A percentile compares a stretch with the other conserved stretches of the same genome.
Conservation (phyloP, 192 early-diverging fungal species). For the Podila minutissima region DNA sequence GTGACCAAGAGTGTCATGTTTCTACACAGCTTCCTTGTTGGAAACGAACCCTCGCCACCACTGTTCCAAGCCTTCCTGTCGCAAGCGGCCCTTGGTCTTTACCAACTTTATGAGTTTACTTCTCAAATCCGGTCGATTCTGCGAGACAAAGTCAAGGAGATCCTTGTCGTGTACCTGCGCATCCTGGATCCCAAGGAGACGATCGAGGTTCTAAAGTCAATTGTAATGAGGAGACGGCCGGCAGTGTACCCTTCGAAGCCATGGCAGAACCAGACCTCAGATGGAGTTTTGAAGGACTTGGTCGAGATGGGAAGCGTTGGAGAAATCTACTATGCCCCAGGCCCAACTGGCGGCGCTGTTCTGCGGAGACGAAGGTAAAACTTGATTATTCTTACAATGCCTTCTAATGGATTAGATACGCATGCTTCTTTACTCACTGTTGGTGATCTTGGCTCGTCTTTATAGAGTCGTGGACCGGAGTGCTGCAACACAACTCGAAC, state of each 20-base stretch:
- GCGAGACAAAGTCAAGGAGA: conserved; percentile 56
- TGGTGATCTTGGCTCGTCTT: too few species aligned
- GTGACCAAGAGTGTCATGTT: conserved; percentile 55
- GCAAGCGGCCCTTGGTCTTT: conserved; percentile 60
- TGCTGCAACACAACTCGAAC: conserved; percentile 49
- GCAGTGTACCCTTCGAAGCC: conserved; percentile 18
- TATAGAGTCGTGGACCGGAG: conserved; percentile 20
- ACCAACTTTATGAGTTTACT: conserved; percentile 66
- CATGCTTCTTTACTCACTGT: conserved; percentile 8
- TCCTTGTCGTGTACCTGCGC: conserved; percentile 59
- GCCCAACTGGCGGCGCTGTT: conserved; percentile 59
- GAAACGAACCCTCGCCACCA: conserved; percentile 66
- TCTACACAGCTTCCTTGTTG: conserved; percentile 65
- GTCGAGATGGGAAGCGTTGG: conserved; percentile 52
- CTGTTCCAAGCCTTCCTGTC: conserved; percentile 66
- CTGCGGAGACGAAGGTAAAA: conserved; percentile 55
- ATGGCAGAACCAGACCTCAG: conserved; percentile 16
- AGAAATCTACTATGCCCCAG: conserved; percentile 64
- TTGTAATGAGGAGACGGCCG: conserved; percentile 56
- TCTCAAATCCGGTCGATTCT: conserved; percentile 49
- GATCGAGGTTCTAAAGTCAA: conserved; percentile 50
- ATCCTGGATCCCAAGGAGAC: conserved; percentile 51
- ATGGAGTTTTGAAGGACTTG: conserved; percentile 13
- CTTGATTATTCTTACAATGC: too few species aligned
- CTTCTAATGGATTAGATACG: conserved; percentile 1